A percentile compares a stretch with the other conserved stretches of the same genome.
phyloP scores from a whole-genome alignment of 73 alveolate genomes.

The Diophrys sp. region DNA sequence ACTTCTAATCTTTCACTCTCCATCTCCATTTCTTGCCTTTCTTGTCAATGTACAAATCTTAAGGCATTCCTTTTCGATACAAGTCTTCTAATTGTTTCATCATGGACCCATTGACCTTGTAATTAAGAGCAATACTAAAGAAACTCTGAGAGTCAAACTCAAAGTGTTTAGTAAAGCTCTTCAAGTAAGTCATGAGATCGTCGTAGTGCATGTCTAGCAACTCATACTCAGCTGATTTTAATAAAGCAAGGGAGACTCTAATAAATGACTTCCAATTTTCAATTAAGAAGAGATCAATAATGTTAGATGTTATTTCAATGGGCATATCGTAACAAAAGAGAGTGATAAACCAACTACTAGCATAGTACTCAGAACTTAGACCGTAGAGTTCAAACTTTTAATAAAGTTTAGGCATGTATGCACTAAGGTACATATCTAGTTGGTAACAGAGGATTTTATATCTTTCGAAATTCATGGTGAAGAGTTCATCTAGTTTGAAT shows the following conservation, averaged over 20 bases:
- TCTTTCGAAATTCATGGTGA: conserved; percentile 18
- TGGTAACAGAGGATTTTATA: conserved; percentile 26
- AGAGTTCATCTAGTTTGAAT: conserved; percentile 29
- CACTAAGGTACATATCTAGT: conserved; percentile 38
- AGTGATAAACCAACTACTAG: conserved; percentile 46
- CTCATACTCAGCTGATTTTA: conserved; percentile 8
- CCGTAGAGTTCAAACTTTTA: conserved; percentile 27
- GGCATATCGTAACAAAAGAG: conserved; percentile 48
- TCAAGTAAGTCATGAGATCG: conserved; percentile 28
- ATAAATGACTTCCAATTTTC: conserved; percentile 36
- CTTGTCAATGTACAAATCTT: neutral
- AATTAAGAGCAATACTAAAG: neutral
- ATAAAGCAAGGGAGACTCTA: conserved; percentile 37
- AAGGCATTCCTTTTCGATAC: neutral
- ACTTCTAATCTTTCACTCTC: too few species aligned
- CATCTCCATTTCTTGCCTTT: neutral
- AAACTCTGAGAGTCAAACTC: neutral
- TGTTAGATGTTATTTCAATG: conserved; percentile 29
- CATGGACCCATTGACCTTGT: neutral
- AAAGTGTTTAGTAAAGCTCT: neutral
- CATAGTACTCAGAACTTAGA: conserved; percentile 42
- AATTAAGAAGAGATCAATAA: conserved; percentile 31
- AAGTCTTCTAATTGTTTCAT: neutral
- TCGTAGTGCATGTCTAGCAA: conserved; percentile 34
- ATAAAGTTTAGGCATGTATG: conserved; percentile 36